Evolutionary conservation across 441 rosid species (phyloP).

Genomic region (Iberis amara): DNA sequence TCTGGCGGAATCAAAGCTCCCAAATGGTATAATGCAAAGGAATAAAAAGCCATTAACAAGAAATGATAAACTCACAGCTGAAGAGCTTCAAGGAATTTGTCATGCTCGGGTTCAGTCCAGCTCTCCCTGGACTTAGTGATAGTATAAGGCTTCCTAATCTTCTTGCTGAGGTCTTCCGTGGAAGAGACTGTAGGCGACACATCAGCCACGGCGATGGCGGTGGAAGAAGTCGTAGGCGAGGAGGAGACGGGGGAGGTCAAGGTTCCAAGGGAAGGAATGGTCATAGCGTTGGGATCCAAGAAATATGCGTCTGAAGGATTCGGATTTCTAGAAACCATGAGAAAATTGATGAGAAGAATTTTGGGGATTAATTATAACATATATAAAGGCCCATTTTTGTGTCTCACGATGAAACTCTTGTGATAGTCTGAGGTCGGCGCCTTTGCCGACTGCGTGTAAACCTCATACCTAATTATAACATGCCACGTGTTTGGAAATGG

Average conservation of each 20-base stretch:
- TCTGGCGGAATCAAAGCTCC: no score
- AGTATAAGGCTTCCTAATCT: constrained; percentile 81
- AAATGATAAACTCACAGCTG: constrained; percentile 50
- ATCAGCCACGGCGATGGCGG: constrained; percentile 27
- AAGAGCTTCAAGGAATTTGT: constrained; percentile 87
- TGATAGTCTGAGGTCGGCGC: constrained; percentile 26
- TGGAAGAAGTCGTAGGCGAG: constrained; percentile 35
- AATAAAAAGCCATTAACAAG: not conserved
- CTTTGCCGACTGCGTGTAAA: not conserved
- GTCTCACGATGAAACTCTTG: constrained; percentile 24
- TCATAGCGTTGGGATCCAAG: constrained; percentile 69
- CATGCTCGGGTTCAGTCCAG: constrained; percentile 96
- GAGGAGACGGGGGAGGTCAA: no score
- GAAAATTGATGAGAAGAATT: not conserved
- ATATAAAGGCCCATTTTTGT: not conserved
- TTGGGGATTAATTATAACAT: not conserved
- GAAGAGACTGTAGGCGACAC: constrained; percentile 32
- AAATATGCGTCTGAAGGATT: constrained; percentile 56
- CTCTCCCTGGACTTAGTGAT: constrained; percentile 88
- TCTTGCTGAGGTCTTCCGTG: constrained; percentile 54
- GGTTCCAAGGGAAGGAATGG: constrained; percentile 53
- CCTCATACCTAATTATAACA: constrained; percentile 13
- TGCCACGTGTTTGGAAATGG: constrained; percentile 22
- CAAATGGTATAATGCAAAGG: not conserved
- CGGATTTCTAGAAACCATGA: constrained; percentile 64